Percentiles rank a stretch among this genome's conserved stretches.
Evolutionary conservation across 352 stramenopile genomes (phyloP).

Genomic region (Achlya hypogyna): DNA sequence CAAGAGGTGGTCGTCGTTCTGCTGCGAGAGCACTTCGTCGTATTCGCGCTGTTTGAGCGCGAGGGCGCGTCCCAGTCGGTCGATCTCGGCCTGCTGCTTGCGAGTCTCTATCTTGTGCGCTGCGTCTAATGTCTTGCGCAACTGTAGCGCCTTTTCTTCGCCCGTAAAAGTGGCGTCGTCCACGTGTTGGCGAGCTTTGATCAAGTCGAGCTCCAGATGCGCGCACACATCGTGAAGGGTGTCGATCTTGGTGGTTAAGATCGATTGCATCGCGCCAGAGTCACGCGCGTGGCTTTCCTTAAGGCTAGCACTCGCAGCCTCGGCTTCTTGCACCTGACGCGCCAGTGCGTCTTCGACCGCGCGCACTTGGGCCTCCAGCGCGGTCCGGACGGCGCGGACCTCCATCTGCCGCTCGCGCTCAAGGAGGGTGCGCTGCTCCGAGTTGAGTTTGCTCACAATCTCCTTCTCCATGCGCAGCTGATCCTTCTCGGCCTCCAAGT

Average conservation of each 20-base stretch:
- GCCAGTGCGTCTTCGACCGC: conserved; percentile 21
- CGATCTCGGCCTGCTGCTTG: conserved; percentile 25
- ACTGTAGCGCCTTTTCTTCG: conserved; percentile 29
- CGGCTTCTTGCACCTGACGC: conserved; percentile 22
- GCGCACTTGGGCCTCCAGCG: conserved; percentile 23
- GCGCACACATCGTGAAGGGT: conserved; percentile 34
- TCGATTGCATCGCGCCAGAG: conserved; percentile 34
- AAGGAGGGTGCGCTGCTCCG: conserved; percentile 37
- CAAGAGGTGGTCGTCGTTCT: conserved; percentile 6
- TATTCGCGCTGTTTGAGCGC: conserved; percentile 19
- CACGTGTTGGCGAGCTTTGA: conserved; percentile 10
- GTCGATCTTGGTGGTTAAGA: conserved; percentile 24
- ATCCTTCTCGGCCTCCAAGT: conserved; percentile 52
- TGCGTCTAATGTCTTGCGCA: conserved; percentile 5
- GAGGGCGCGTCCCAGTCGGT: neutral
- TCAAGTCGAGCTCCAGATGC: conserved; percentile 21
- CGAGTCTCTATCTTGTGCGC: neutral
- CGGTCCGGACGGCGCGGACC: conserved; percentile 19
- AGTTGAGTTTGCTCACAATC: conserved; percentile 40
- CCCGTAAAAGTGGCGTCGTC: conserved; percentile 32
- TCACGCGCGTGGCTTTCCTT: conserved; percentile 36
- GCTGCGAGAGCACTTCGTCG: conserved; percentile 1
- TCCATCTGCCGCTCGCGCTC: conserved; percentile 29
- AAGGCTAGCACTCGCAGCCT: conserved; percentile 21
- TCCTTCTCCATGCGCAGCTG: conserved; percentile 68